These are phyloP conservation scores for Fonsecaea pedrosoi DNA, from an alignment of 2,329 filamentous ascomycete genomes.

Conservation along the genomic window DNA sequence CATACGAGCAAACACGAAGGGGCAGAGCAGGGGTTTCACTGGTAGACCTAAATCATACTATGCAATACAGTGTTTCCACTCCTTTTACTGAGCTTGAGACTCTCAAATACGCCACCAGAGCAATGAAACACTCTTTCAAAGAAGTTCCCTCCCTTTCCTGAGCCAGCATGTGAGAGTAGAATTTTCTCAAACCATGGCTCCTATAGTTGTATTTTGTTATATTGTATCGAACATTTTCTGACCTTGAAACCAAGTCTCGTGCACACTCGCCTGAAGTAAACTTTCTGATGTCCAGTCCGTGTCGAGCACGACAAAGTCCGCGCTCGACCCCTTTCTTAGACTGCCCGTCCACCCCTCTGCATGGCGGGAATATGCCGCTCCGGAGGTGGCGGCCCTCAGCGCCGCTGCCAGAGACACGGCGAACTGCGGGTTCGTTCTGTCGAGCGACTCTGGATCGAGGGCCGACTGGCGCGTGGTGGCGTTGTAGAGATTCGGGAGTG, in stretches of 20 bases:
- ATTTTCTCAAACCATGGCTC: not conserved
- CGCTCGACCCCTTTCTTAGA: slow-evolving; percentile 51
- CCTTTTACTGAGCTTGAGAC: not conserved
- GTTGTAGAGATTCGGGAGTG: slow-evolving; percentile 57
- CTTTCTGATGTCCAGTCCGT: slow-evolving; percentile 50
- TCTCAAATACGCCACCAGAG: not conserved
- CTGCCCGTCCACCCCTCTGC: slow-evolving; percentile 49
- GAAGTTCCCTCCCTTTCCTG: too few species aligned
- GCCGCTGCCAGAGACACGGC: slow-evolving; percentile 53
- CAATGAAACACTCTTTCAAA: not conserved
- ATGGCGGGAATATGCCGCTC: slow-evolving; percentile 56
- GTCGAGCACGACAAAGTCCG: slow-evolving; percentile 49
- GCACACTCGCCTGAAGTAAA: slow-evolving; percentile 51
- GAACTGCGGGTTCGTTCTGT: slow-evolving; percentile 53
- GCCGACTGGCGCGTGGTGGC: slow-evolving; percentile 57
- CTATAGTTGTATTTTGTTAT: not conserved
- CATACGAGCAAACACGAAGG: not conserved
- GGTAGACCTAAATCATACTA: not conserved
- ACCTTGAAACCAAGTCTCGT: slow-evolving; percentile 56
- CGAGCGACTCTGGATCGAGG: slow-evolving; percentile 47
- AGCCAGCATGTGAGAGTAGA: too few species aligned
- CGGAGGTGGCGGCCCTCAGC: slow-evolving; percentile 52
- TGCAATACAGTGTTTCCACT: not conserved
- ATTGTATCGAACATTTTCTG: slow-evolving; percentile 42
- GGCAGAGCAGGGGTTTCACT: not conserved